Evolutionary conservation across 2,329 filamentous ascomycete species (phyloP).

Genomic region (Colletotrichum sojae): DNA sequence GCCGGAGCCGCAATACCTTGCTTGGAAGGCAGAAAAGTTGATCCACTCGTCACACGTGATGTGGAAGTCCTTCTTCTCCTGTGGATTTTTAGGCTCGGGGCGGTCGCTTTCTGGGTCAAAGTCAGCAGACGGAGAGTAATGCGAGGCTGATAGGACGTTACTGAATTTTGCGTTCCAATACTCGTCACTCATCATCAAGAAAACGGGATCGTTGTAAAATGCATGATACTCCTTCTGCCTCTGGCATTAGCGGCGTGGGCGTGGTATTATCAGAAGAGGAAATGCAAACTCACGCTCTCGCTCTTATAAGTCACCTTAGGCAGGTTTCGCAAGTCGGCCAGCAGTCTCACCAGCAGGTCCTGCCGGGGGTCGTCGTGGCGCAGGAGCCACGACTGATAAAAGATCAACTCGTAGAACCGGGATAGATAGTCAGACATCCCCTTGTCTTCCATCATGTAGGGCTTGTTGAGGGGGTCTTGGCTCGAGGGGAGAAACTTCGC

Average conservation of each 20-base stretch:
- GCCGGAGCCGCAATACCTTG: not conserved
- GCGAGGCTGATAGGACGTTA: not conserved
- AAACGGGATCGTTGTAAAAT: not conserved
- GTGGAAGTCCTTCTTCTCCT: not conserved
- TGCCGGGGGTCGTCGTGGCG: not conserved
- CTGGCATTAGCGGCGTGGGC: not conserved
- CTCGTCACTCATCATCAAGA: conserved; percentile 6
- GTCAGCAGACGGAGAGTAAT: not conserved
- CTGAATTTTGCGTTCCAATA: conserved; percentile 2
- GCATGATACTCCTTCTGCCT: not conserved
- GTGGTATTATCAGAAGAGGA: not conserved
- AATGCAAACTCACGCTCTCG: not conserved
- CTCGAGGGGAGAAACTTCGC: conserved; percentile 4
- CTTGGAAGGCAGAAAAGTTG: conserved; percentile 10
- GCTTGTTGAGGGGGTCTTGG: conserved; percentile 4
- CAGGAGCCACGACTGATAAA: not conserved
- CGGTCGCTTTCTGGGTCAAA: not conserved
- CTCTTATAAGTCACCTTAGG: not conserved
- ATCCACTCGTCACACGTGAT: not conserved
- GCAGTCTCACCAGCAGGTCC: not conserved
- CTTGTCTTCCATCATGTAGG: conserved; percentile 7
- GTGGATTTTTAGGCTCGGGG: not conserved
- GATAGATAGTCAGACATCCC: not conserved
- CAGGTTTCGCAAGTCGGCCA: not conserved
- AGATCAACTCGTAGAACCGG: not conserved